Conservation (phyloP, 2,329 filamentous ascomycete species). For the Trichocomaceae sp. region DNA sequence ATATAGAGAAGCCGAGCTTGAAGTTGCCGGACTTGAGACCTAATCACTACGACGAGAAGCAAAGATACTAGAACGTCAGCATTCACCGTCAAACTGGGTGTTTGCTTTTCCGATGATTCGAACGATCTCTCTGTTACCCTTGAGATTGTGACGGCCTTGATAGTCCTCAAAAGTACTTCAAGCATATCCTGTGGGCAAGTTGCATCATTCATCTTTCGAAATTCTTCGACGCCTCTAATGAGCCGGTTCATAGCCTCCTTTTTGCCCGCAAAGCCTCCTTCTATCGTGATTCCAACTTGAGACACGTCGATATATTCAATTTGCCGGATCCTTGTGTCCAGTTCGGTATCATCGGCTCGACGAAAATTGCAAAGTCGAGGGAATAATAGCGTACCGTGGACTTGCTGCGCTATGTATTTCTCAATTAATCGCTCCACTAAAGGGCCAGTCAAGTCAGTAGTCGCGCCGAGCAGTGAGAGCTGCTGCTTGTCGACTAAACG, state of each 20-base stretch:
- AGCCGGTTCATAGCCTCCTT: conserved; percentile 72
- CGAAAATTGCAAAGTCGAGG: conserved; percentile 72
- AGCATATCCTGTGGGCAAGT: conserved; percentile 86
- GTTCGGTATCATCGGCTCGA: conserved; percentile 72
- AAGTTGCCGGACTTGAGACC: conserved; percentile 78
- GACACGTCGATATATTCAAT: conserved; percentile 94
- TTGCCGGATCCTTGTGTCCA: conserved; percentile 83
- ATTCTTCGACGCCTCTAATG: conserved; percentile 74
- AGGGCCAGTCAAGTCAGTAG: conserved; percentile 86
- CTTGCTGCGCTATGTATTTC: conserved; percentile 85
- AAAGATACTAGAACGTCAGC: conserved; percentile 91
- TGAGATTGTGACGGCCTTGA: conserved; percentile 72
- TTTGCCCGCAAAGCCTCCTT: conserved; percentile 70
- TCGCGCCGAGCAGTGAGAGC: conserved; percentile 80
- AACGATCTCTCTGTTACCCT: conserved; percentile 38
- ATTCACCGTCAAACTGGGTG: conserved; percentile 59
- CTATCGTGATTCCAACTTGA: conserved; percentile 82
- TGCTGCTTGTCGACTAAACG: conserved; percentile 95
- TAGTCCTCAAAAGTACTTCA: conserved; percentile 67
- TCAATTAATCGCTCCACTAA: conserved; percentile 92
- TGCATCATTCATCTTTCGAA: conserved; percentile 73
- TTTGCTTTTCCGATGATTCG: conserved; percentile 46
- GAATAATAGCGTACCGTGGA: conserved; percentile 79
- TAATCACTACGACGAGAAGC: conserved; percentile 83
- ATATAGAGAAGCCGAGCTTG: conserved; percentile 90